Conservation (phyloP, 768 basidiomycete genomes). For the Tubosaeta sp. region DNA sequence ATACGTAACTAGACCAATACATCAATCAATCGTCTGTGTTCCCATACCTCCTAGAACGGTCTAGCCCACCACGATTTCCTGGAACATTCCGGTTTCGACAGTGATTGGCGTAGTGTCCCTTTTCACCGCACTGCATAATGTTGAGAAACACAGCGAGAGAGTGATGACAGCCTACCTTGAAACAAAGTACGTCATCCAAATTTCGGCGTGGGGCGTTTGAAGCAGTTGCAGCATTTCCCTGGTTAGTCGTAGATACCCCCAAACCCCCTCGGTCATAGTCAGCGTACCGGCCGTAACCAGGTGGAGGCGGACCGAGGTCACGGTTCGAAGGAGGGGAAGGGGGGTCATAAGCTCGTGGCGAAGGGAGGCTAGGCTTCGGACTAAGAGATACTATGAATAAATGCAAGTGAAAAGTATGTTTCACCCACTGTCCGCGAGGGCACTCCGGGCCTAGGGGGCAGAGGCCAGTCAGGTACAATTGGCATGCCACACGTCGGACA, state of each 20-base stretch:
- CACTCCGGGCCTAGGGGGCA: constrained; percentile 91
- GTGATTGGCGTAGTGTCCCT: constrained; percentile 94
- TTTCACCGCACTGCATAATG: constrained; percentile 69
- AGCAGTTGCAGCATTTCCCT: constrained; percentile 26
- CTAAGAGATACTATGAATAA: constrained; percentile 35
- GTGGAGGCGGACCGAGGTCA: constrained; percentile 86
- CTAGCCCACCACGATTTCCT: constrained; percentile 83
- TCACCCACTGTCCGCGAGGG: constrained; percentile 79
- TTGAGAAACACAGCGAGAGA: constrained; percentile 2
- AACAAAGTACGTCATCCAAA: constrained; percentile 79
- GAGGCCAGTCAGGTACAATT: constrained; percentile 86
- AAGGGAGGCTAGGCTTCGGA: constrained; percentile 72
- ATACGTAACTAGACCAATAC: background rate
- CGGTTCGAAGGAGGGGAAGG: constrained; percentile 71
- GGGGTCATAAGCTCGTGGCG: constrained; percentile 70
- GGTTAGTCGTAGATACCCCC: constrained; percentile 26
- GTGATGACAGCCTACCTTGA: constrained; percentile 56
- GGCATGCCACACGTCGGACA: constrained; percentile 86
- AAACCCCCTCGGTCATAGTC: constrained; percentile 59
- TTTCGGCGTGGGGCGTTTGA: constrained; percentile 58
- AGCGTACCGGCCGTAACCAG: constrained; percentile 82
- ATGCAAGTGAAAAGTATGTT: constrained; percentile 2
- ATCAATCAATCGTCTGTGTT: constrained; percentile 25
- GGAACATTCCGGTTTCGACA: constrained; percentile 90
- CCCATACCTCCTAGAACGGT: constrained; percentile 38